Conservation (phyloP, 352 stramenopile genomes). For the Pythium insidiosum region DNA sequence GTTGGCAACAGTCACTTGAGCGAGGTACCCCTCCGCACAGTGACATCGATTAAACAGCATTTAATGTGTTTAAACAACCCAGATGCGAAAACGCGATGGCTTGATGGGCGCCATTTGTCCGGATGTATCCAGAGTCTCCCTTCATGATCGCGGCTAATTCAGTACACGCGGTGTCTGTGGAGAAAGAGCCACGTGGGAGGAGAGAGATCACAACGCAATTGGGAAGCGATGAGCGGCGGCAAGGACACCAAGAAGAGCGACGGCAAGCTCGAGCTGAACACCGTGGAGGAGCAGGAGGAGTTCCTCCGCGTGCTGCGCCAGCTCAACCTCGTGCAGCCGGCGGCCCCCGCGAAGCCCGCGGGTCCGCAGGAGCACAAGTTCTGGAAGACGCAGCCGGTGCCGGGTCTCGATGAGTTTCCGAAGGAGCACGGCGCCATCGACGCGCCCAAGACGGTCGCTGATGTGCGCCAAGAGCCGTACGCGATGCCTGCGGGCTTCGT, state of each 20-base stretch:
- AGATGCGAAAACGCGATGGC: too few species aligned
- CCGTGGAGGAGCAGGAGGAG: conserved; percentile 57
- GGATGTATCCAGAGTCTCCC: too few species aligned
- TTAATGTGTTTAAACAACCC: too few species aligned
- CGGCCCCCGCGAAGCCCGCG: conserved; percentile 8
- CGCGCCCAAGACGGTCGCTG: conserved; percentile 75
- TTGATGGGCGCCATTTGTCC: too few species aligned
- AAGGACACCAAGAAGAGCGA: conserved; percentile 2
- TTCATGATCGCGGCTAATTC: too few species aligned
- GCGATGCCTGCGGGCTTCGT: conserved; percentile 94
- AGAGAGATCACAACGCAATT: too few species aligned
- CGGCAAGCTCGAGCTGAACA: conserved; percentile 26
- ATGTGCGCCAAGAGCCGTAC: conserved; percentile 92
- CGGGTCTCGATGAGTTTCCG: conserved; percentile 51
- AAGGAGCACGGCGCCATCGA: conserved; percentile 91
- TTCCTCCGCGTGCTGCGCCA: conserved; percentile 61
- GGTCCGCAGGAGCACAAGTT: conserved; percentile 73
- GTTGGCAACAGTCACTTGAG: too few species aligned
- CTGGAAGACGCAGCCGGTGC: conserved; percentile 89
- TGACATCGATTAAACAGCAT: too few species aligned
- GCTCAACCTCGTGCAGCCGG: conserved; percentile 34
- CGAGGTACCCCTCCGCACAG: too few species aligned
- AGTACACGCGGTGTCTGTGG: too few species aligned
- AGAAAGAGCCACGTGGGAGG: too few species aligned
- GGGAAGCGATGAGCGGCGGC: conserved; percentile 12